Percentiles rank a stretch among this genome's conserved stretches.
Conservation (phyloP, 495 filamentous ascomycete genomes). For the Aspergillus wentii region DNA sequence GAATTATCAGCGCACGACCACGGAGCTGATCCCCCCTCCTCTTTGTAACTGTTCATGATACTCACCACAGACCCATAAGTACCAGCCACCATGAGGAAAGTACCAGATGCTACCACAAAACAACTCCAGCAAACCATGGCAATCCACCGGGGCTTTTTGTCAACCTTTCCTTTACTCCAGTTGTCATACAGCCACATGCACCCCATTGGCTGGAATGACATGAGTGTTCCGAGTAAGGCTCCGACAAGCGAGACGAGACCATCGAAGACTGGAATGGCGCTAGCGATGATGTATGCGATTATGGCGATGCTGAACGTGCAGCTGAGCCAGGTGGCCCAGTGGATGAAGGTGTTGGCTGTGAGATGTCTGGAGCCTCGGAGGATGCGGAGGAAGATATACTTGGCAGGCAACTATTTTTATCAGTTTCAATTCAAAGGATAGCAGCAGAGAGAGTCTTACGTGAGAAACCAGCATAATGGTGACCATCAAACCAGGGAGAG, state of each 20-base stretch:
- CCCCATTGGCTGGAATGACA: conserved; percentile 41
- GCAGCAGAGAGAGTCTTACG: conserved; percentile 36
- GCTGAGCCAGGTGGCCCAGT: conserved; percentile 55
- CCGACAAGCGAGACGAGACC: conserved; percentile 56
- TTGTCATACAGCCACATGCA: conserved; percentile 45
- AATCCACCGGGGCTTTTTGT: conserved; percentile 2
- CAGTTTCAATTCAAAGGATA: conserved; percentile 21
- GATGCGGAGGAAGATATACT: conserved; percentile 57
- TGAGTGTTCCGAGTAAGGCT: conserved; percentile 48
- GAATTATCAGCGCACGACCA: conserved; percentile 37
- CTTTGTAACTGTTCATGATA: conserved; percentile 44
- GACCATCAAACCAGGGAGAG: conserved; percentile 51
- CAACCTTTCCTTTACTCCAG: conserved; percentile 35
- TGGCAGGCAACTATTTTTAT: conserved; percentile 34
- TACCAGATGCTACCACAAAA: conserved; percentile 29
- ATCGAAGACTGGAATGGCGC: conserved; percentile 66
- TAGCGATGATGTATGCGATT: conserved; percentile 63
- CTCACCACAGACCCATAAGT: conserved; percentile 54
- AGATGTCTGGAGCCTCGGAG: conserved; percentile 50
- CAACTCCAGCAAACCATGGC: conserved; percentile 22
- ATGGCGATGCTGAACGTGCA: conserved; percentile 53
- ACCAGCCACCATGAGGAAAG: conserved; percentile 49
- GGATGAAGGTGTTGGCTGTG: conserved; percentile 50
- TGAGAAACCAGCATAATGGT: conserved; percentile 25
- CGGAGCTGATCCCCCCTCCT: conserved; percentile 18